Evolutionary conservation across 306 rosid species (phyloP).

Genomic region (Heteromeles arbutifolia): DNA sequence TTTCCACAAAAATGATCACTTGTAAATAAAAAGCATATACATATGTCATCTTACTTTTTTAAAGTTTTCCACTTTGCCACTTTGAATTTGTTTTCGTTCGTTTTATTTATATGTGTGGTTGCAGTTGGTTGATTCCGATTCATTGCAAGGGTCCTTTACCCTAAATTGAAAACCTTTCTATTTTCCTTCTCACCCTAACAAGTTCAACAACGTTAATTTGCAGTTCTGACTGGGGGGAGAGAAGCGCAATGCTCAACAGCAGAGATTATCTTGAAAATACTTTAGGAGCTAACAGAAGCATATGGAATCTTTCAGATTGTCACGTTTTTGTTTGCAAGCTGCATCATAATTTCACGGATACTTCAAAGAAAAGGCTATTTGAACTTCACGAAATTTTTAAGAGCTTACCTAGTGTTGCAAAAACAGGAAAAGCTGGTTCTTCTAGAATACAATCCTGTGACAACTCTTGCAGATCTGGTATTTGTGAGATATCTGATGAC

Average conservation of each 20-base stretch:
- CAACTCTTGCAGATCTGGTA: conserved; percentile 37
- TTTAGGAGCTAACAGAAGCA: conserved; percentile 27
- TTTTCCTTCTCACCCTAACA: neutral
- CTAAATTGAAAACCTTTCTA: no score
- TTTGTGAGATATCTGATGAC: conserved; percentile 82
- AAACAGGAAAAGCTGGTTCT: conserved; percentile 22
- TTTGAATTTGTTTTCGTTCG: no score
- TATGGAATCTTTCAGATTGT: conserved; percentile 78
- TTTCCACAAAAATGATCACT: neutral
- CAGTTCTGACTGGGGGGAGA: conserved; percentile 77
- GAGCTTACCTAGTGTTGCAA: conserved; percentile 56
- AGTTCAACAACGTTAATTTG: conserved; percentile 14
- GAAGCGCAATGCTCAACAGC: conserved; percentile 49
- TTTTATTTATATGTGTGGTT: no score
- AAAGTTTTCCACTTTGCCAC: no score
- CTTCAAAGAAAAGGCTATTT: conserved; percentile 56
- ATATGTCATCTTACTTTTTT: neutral
- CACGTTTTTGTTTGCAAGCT: conserved; percentile 80
- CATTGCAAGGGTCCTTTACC: no score
- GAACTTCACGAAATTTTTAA: conserved; percentile 90
- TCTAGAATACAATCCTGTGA: conserved; percentile 50
- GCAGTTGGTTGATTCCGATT: no score
- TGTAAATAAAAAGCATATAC: neutral
- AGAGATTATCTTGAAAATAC: conserved; percentile 30
- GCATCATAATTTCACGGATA: conserved; percentile 40